A percentile compares a stretch with the other conserved stretches of the same genome.
phyloP scores from a whole-genome alignment of 2,329 filamentous ascomycete genomes.

The Calonectria pauciramosa region DNA sequence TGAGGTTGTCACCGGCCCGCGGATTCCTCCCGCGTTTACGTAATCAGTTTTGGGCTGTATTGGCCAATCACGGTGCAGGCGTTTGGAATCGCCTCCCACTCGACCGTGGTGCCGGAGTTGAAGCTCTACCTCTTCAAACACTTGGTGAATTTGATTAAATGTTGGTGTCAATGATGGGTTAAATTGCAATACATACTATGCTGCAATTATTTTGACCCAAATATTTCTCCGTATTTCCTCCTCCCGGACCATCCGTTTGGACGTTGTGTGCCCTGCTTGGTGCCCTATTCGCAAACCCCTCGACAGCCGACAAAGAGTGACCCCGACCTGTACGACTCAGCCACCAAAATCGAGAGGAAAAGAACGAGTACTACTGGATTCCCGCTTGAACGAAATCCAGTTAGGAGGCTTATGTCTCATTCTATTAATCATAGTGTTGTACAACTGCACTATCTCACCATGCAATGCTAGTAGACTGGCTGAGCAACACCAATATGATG shows the following conservation, averaged over 20 bases:
- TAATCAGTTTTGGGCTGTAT: constrained; percentile 36
- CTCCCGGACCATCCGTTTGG: background rate
- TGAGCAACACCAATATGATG: background rate
- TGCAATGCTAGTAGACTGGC: background rate
- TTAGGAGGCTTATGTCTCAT: background rate
- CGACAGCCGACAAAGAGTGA: background rate
- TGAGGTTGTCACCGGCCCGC: constrained; percentile 48
- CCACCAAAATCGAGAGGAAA: background rate
- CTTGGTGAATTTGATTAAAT: background rate
- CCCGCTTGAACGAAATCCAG: background rate
- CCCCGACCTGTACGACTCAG: background rate
- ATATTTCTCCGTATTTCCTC: too few relatives aligned
- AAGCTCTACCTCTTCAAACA: background rate
- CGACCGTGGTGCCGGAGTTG: background rate
- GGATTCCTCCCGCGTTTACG: constrained; percentile 43
- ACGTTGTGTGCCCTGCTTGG: background rate
- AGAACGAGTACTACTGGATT: background rate
- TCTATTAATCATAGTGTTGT: background rate
- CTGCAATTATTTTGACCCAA: background rate
- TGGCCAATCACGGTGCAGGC: constrained; percentile 40
- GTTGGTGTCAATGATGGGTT: background rate
- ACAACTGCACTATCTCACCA: too few relatives aligned
- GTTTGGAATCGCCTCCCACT: constrained; percentile 37
- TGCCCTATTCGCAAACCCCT: background rate
- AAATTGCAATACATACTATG: background rate